Evolutionary conservation across 345 rosid species (phyloP), one percentile per base, ranked within the genome.

Genomic region (Dipteronia dyeriana): DNA sequence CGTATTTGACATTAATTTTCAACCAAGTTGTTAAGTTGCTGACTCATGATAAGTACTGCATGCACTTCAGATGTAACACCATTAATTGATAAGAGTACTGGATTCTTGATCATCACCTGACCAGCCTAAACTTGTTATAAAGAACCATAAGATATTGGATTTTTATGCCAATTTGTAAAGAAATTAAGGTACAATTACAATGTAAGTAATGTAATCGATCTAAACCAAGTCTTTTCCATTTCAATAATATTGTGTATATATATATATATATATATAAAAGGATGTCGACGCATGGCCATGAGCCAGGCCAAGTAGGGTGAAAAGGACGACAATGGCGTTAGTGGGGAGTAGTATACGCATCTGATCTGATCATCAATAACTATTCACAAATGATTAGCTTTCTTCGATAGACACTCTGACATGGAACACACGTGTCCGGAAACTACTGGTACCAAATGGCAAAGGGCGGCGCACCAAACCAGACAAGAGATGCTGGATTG

Each of bases 401-500:
- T 41, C 9, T 41, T 75, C 68, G 87, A 86, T 77, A 39, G 59
- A 68, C 22, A 31, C 43, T 75, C 81, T 78, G 82, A 84, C 86
- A 77, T 80, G 86, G 89, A 76, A 70, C 14, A 81, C 86, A 90
- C 78, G 84, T 82, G 98, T 79, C 84, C 0, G 2, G 6, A 19
- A 31, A 5, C 0, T 29, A 73, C n/a, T 3, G 82, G 74, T 68
- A 57, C 25, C 75, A 80, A 47, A 31, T 83, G 83, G 76, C 75
- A 26, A 81, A 86, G 98, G 92, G 85, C 98, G 97, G 97, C 97
- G 85, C 91, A 91, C 94, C 90, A 84, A 41, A 88, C 86, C 90
- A 82, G 84, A 84, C 79, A 83, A 20, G 10, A 51, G 81, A 80
- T 78, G 90, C 91, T 90, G 92, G 94, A 83, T 87, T 82, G 78